phyloP scores from a whole-genome alignment of 1,139 yeast species.

The Saccharomyces uvarum region DNA sequence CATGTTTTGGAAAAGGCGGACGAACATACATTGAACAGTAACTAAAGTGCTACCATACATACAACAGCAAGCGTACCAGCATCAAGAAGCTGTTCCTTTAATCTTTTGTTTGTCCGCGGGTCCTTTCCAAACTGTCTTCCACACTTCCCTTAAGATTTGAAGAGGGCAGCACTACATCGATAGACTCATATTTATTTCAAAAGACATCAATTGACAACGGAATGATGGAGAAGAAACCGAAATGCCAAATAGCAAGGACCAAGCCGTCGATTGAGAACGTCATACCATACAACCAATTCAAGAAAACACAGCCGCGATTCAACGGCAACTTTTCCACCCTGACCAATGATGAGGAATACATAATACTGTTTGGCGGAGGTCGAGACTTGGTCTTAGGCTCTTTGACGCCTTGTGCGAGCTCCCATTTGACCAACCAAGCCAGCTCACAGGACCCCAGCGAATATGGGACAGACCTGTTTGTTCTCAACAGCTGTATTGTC shows the following conservation, averaged over 20 bases:
- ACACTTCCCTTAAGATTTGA: background rate
- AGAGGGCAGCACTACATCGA: background rate
- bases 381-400: constrained; percentile 29
- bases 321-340: constrained; percentile 21
- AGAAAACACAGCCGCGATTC: constrained; percentile 27
- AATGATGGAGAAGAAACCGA: constrained; percentile 9
- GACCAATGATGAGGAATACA: constrained; percentile 8
- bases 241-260: constrained; percentile 19
- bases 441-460: background rate
- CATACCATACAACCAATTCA: constrained; percentile 27
- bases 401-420: constrained; percentile 9
- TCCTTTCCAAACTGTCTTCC: background rate
- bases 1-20: background rate
- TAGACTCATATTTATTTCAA: background rate
- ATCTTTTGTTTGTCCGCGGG: too few relatives aligned
- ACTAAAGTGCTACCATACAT: background rate
- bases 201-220: background rate
- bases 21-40: background rate
- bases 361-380: constrained; percentile 37
- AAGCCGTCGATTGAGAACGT: constrained; percentile 36
- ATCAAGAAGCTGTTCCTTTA: too few relatives aligned
- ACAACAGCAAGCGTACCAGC: background rate
- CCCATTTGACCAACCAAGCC: background rate
- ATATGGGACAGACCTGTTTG: constrained; percentile 32
- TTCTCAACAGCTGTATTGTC: constrained; percentile 31